These are phyloP conservation scores for Hemisphaericaspora xylofermentans DNA, from an alignment of 1,139 yeast species.

Conservation along the genomic window DNA sequence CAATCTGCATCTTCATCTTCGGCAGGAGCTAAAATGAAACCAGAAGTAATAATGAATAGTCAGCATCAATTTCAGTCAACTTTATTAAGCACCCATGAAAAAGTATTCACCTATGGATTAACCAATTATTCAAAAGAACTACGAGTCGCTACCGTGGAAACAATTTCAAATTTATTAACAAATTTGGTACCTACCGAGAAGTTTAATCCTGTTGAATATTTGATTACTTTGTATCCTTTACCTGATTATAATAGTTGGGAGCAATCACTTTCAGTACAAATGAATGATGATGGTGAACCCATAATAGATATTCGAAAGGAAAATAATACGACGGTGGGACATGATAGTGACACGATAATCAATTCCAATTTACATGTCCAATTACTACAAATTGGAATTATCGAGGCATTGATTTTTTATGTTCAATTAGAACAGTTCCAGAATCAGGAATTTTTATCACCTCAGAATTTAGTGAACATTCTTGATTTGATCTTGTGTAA, in stretches of 20 bases:
- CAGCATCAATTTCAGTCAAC: conserved; percentile 39
- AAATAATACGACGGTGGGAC: conserved; percentile 21
- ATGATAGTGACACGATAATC: conserved; percentile 30
- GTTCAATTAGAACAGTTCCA: conserved; percentile 46
- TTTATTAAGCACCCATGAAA: conserved; percentile 33
- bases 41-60: conserved; percentile 43
- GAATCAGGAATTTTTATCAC: conserved; percentile 36
- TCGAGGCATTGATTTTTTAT: conserved; percentile 37
- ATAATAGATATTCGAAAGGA: conserved; percentile 21
- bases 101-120: conserved; percentile 30
- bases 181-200: conserved; percentile 43
- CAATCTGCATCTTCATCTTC: conserved; percentile 38
- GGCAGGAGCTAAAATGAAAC: conserved; percentile 43
- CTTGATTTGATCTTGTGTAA: conserved; percentile 33
- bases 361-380: conserved; percentile 20
- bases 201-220: conserved; percentile 36
- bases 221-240: conserved; percentile 29
- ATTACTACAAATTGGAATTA: conserved; percentile 32
- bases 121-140: conserved; percentile 35
- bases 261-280: conserved; percentile 10
- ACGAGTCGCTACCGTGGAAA: conserved; percentile 39
- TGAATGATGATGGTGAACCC: conserved; percentile 20
- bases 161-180: conserved; percentile 34
- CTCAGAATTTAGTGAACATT: conserved; percentile 24
- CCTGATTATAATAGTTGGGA: conserved; percentile 31